Conservation (phyloP, 1,139 yeast genomes). For the Pichiaceae sp. region DNA sequence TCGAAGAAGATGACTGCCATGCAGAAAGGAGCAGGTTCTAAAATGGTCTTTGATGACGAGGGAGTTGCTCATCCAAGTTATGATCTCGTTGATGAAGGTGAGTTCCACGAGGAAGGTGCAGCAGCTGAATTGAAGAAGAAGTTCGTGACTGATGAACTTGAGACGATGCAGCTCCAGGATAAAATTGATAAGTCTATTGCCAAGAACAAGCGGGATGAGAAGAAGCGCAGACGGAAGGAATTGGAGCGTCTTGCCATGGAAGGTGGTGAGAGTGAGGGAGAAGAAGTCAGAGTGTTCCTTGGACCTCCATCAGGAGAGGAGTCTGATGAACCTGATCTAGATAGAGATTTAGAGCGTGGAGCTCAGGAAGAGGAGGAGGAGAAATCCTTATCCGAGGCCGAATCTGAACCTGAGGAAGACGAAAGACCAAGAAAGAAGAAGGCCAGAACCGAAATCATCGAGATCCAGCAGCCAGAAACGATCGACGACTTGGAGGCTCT, state of each 20-base stretch:
- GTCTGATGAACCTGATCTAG: constrained; percentile 30
- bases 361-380: constrained; percentile 33
- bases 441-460: constrained; percentile 40
- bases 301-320: constrained; percentile 16
- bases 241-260: constrained; percentile 46
- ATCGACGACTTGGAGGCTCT: constrained; percentile 91
- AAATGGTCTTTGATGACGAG: constrained; percentile 85
- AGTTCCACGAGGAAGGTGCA: constrained; percentile 70
- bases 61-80: constrained; percentile 87
- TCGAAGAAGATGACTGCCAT: constrained; percentile 76
- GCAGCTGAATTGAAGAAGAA: constrained; percentile 60
- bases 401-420: constrained; percentile 17
- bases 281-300: constrained; percentile 9
- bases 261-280: constrained; percentile 29
- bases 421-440: constrained; percentile 17
- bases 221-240: constrained; percentile 85
- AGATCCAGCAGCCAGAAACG: constrained; percentile 81
- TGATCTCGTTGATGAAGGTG: constrained; percentile 86
- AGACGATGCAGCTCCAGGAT: constrained; percentile 65
- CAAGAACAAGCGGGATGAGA: constrained; percentile 75
- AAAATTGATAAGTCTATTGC: constrained; percentile 72
- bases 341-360: constrained; percentile 38
- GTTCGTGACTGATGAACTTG: constrained; percentile 59
- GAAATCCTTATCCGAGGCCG: background rate
- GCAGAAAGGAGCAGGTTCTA: constrained; percentile 62